Evolutionary conservation across 2,329 filamentous ascomycete genomes (phyloP).

Genomic region (Aspergillus neotritici): DNA sequence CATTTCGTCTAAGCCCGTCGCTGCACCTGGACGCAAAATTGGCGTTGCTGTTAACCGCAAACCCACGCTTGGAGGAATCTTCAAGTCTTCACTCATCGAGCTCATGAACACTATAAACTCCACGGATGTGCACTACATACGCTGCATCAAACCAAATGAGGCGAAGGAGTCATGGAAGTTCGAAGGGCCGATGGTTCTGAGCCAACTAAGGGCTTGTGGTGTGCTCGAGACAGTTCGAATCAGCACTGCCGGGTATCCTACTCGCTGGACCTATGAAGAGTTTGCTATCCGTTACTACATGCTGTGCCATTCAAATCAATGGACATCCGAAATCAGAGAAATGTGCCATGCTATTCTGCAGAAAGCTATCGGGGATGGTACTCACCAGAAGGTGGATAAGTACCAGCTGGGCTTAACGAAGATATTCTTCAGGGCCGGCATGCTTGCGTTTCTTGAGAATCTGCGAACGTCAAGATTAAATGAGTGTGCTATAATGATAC

Average conservation of each 20-base stretch:
- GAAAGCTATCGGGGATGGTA: slow-evolving; percentile 77
- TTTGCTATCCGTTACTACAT: slow-evolving; percentile 98
- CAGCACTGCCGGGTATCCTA: slow-evolving; percentile 94
- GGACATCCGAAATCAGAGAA: slow-evolving; percentile 87
- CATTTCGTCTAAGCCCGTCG: slow-evolving; percentile 67
- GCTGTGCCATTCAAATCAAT: slow-evolving; percentile 80
- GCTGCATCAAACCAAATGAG: slow-evolving; percentile 98
- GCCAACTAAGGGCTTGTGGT: slow-evolving; percentile 95
- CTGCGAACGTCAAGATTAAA: slow-evolving; percentile 84
- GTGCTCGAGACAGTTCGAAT: slow-evolving; percentile 97
- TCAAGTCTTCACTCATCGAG: slow-evolving; percentile 96
- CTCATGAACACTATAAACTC: slow-evolving; percentile 97
- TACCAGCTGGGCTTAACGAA: slow-evolving; percentile 97
- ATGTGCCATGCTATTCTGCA: slow-evolving; percentile 91
- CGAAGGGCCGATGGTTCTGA: slow-evolving; percentile 96
- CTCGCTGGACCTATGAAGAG: slow-evolving; percentile 97
- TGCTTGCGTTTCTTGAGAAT: slow-evolving; percentile 97
- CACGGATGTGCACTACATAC: slow-evolving; percentile 97
- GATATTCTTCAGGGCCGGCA: slow-evolving; percentile 98
- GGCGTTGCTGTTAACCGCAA: slow-evolving; percentile 92
- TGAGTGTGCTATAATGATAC: slow-evolving; percentile 92
- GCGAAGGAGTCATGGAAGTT: slow-evolving; percentile 96
- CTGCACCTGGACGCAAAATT: slow-evolving; percentile 71
- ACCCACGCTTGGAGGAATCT: slow-evolving; percentile 94
- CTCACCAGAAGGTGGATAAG: slow-evolving; percentile 73